A percentile compares a stretch with the other conserved stretches of the same genome.
Conservation (phyloP, 805 yeast genomes). For the Hanseniaspora taiwanica region DNA sequence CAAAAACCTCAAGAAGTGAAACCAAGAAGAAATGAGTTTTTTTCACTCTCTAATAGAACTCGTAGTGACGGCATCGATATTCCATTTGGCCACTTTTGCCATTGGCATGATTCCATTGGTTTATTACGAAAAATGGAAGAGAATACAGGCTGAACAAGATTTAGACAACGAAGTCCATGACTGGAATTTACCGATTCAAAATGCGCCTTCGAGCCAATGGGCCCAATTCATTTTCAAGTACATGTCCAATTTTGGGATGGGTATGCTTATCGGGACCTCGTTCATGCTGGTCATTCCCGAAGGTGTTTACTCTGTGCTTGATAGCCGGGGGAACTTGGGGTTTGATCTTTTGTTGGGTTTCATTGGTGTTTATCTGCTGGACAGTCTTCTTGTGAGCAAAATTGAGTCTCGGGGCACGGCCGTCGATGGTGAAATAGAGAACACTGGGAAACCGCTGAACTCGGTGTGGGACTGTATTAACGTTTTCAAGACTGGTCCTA, state of each 20-base stretch:
- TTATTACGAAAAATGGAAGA: slow-evolving; percentile 8
- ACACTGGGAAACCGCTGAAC: background rate
- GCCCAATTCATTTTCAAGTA: background rate
- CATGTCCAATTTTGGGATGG: slow-evolving; percentile 39
- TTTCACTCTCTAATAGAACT: slow-evolving; percentile 1
- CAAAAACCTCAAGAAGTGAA: too few relatives aligned
- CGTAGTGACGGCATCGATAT: slow-evolving; percentile 9
- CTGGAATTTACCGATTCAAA: slow-evolving; percentile 18
- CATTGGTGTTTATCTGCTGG: slow-evolving; percentile 32
- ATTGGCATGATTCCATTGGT: slow-evolving; percentile 18
- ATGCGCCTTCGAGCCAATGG: background rate
- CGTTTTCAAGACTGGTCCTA: slow-evolving; percentile 15
- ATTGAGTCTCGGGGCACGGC: too few relatives aligned
- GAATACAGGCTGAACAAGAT: slow-evolving; percentile 5
- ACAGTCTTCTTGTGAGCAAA: slow-evolving; percentile 20
- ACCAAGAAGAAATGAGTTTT: background rate
- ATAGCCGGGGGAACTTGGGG: slow-evolving; percentile 29
- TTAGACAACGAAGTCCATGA: slow-evolving; percentile 6
- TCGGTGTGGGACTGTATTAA: slow-evolving; percentile 11
- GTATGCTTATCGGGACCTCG: slow-evolving; percentile 42
- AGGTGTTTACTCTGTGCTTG: slow-evolving; percentile 32
- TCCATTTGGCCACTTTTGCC: slow-evolving; percentile 16
- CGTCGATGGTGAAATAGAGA: slow-evolving; percentile 6
- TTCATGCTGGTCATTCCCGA: slow-evolving; percentile 45
- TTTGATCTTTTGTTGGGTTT: slow-evolving; percentile 37